These are phyloP conservation scores for Nevesoporus exiguus DNA, from an alignment of 768 basidiomycete genomes.

Conservation along the genomic window DNA sequence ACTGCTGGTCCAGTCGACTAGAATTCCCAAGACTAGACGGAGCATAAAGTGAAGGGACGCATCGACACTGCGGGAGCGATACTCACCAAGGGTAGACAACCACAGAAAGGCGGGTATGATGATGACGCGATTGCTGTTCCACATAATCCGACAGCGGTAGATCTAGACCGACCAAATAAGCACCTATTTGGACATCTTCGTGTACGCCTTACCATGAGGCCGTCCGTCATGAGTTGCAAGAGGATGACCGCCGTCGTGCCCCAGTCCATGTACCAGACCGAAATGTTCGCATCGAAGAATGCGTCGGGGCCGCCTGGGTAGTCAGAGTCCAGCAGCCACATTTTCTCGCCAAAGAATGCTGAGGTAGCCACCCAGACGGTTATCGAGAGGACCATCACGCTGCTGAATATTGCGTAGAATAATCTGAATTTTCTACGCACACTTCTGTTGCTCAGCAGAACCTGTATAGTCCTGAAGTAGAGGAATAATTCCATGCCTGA, in stretches of 20 bases:
- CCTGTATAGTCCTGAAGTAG: neutral
- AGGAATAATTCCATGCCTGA: neutral
- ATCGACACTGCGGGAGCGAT: neutral
- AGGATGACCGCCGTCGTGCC: conserved; percentile 25
- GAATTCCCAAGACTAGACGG: conserved; percentile 16
- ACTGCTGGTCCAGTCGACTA: conserved; percentile 10
- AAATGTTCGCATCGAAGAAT: neutral
- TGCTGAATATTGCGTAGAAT: neutral
- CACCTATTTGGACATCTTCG: neutral
- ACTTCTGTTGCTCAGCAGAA: neutral
- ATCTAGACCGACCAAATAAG: conserved; percentile 30
- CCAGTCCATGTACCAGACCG: conserved; percentile 19
- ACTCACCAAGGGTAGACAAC: conserved; percentile 20
- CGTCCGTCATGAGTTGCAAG: conserved; percentile 37
- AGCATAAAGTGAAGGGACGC: neutral
- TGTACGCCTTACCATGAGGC: conserved; percentile 18
- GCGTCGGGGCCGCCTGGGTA: neutral
- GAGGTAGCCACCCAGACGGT: neutral
- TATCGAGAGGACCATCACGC: neutral
- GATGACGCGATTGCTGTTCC: conserved; percentile 17
- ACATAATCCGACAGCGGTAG: conserved; percentile 38
- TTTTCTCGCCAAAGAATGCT: neutral
- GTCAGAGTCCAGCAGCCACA: neutral
- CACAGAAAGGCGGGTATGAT: conserved; percentile 21
- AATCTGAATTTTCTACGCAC: neutral